These are phyloP conservation scores for Rhodotorula kratochvilovae DNA, from an alignment of 768 basidiomycete genomes.

Conservation along the genomic window DNA sequence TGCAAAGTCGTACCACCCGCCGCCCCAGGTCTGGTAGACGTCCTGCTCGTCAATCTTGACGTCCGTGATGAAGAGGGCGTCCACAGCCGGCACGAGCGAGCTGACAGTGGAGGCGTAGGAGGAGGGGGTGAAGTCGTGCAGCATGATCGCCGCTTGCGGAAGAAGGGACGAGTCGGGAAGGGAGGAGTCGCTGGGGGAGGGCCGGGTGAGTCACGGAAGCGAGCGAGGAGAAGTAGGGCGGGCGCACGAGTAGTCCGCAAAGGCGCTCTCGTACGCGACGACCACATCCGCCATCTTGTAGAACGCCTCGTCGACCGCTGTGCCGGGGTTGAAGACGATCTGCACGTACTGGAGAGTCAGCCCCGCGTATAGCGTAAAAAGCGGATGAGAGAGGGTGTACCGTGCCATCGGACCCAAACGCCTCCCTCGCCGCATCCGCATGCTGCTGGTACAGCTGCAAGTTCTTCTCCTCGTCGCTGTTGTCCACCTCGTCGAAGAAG, in stretches of 20 bases:
- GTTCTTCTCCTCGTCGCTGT: not conserved
- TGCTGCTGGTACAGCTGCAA: not conserved
- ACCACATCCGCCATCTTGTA: not conserved
- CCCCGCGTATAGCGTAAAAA: too few relatives aligned
- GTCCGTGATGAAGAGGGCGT: constrained; percentile 7
- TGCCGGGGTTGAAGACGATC: constrained; percentile 25
- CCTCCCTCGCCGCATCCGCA: not conserved
- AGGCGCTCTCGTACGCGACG: constrained; percentile 10
- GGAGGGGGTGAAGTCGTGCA: constrained; percentile 3
- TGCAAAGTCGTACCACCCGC: constrained; percentile 7
- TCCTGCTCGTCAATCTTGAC: constrained; percentile 6
- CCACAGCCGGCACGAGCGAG: not conserved
- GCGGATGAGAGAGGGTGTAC: too few relatives aligned
- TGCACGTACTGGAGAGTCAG: not conserved
- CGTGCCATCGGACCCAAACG: not conserved
- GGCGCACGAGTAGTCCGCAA: not conserved
- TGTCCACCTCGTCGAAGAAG: constrained; percentile 12
- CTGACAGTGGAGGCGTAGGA: not conserved
- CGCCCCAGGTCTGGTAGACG: constrained; percentile 7
- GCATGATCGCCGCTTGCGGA: constrained; percentile 9
- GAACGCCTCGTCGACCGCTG: not conserved
- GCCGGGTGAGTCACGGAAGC: not conserved
- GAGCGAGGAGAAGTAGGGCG: too few relatives aligned
- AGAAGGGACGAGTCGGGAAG: not conserved
- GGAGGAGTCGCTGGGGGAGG: not conserved